Evolutionary conservation across 768 basidiomycete genomes (phyloP).

Genomic region (Termitomyces eurrhizus): DNA sequence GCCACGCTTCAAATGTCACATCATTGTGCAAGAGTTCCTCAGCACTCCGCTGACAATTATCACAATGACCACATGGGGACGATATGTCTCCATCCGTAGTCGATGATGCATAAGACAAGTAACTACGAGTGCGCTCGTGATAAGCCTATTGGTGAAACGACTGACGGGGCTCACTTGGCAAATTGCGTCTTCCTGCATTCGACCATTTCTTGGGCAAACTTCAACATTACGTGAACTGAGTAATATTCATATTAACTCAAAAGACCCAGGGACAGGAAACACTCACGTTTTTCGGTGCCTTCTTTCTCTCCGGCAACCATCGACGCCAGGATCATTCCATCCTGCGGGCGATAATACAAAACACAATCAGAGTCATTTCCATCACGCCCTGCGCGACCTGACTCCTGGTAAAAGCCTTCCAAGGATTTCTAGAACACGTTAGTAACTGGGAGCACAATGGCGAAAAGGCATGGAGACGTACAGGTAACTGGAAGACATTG

Average conservation of each 20-base stretch:
- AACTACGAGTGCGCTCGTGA: constrained; percentile 35
- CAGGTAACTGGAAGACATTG: constrained; percentile 23
- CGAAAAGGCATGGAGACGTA: constrained; percentile 11
- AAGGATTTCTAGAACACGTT: constrained; percentile 62
- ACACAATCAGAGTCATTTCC: constrained; percentile 84
- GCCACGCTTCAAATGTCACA: constrained; percentile 77
- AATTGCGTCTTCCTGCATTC: constrained; percentile 85
- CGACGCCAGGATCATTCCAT: constrained; percentile 55
- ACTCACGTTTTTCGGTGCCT: constrained; percentile 57
- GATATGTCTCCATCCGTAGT: constrained; percentile 33
- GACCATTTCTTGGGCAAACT: constrained; percentile 70
- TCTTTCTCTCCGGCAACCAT: constrained; percentile 57
- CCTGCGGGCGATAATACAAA: constrained; percentile 80
- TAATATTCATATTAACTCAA: not conserved
- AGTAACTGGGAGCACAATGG: not conserved
- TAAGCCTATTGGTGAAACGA: not conserved
- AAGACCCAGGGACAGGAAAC: not conserved
- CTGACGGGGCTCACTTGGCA: constrained; percentile 54
- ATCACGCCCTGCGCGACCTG: constrained; percentile 90
- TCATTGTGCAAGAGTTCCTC: constrained; percentile 52
- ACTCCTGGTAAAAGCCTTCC: constrained; percentile 93
- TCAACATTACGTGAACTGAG: constrained; percentile 73
- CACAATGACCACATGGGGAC: constrained; percentile 79
- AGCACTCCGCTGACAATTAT: constrained; percentile 74
- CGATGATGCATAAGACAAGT: constrained; percentile 50